Evolutionary conservation across 108 stramenopile genomes (phyloP), one percentile per base, ranked within the genome.

Genomic region (Cylindrotheca closterium): DNA sequence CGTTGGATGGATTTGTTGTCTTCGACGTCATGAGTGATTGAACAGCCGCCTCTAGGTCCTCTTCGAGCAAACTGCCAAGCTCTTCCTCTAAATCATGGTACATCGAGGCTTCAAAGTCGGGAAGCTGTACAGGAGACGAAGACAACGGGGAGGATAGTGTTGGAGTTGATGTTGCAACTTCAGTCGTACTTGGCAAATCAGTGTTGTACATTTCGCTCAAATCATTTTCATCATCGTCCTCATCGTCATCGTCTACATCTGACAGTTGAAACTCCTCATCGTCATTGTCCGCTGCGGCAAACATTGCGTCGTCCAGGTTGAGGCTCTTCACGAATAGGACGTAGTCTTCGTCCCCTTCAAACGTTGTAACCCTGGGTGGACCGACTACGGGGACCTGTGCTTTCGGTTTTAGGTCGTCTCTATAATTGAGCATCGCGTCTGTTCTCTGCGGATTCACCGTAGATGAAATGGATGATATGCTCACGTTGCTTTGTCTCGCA

Each of bases 21-120:
- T 79, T 71, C 15, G 78, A 77, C 3, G 66, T 68, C 30, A 79
- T 79, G 22, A 93, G 56, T 24, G 88, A 81, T 30, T 83, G 75
- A 30, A 89, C 84, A 8, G 88, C 85, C n/a, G 88, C 88, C 60
- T 93, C 88, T 51, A 90, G 60, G 52, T 93, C 92, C 73, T 93
- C 92, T 68, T 93, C 88, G 54, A 89, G 62, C 50, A 93, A 67
- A 34, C 80, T 50, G 0, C 80, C 79, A 24, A 83, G 65, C 65
- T 83, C 86, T 42, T 74, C 88, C 60, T 89, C 86, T 30, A 91
- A 62, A 53, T 86, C 81, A 46, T 65, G 62, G 27, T 79, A 73
- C 49, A 83, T 54, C 15, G 29, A 46, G 3, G 50, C 51, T 25
- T 68, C 58, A 28, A 55, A 29, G 25, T 65, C 48, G 19, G 61